A percentile compares a stretch with the other conserved stretches of the same genome.
These are phyloP conservation scores for Penicillium arizonense DNA, from an alignment of 495 filamentous ascomycete genomes.

Conservation along the genomic window DNA sequence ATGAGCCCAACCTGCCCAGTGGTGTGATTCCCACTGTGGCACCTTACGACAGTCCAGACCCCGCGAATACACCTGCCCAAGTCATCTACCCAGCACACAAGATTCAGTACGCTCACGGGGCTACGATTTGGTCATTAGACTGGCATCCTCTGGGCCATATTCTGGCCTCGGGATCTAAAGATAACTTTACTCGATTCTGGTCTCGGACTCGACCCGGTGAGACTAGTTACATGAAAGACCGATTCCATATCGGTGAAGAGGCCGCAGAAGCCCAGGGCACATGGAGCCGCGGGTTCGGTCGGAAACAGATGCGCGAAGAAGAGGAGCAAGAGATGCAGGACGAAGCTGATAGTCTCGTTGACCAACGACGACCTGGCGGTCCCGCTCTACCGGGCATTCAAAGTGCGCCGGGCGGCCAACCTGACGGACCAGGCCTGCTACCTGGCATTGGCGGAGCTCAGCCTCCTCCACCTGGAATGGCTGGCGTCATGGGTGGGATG, in stretches of 20 bases:
- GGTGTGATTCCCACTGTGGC: conserved; percentile 66
- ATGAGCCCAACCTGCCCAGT: conserved; percentile 80
- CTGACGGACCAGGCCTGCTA: conserved; percentile 38
- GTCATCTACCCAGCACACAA: conserved; percentile 86
- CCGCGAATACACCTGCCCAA: conserved; percentile 72
- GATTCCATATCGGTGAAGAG: conserved; percentile 91
- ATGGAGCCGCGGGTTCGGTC: conserved; percentile 77
- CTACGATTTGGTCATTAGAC: conserved; percentile 93
- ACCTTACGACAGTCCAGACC: conserved; percentile 80
- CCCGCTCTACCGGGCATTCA: conserved; percentile 54
- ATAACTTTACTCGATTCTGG: conserved; percentile 96
- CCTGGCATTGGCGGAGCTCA: conserved; percentile 50
- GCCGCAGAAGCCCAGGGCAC: conserved; percentile 92
- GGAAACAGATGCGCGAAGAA: conserved; percentile 80
- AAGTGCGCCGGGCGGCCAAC: conserved; percentile 34
- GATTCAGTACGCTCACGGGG: conserved; percentile 83
- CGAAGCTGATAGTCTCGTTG: conserved; percentile 88
- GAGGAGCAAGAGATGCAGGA: conserved; percentile 92
- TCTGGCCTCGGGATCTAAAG: conserved; percentile 96
- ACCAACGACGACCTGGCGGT: conserved; percentile 71
- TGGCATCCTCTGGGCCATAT: conserved; percentile 98
- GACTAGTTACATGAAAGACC: conserved; percentile 75
- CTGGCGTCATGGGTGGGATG: conserved; percentile 52
- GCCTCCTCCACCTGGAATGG: conserved; percentile 49
- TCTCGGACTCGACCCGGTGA: conserved; percentile 85